Evolutionary conservation across 139 green algal genomes (phyloP), one percentile per base, ranked within the genome.

Genomic region (Tetradesmus lagerheimii): DNA sequence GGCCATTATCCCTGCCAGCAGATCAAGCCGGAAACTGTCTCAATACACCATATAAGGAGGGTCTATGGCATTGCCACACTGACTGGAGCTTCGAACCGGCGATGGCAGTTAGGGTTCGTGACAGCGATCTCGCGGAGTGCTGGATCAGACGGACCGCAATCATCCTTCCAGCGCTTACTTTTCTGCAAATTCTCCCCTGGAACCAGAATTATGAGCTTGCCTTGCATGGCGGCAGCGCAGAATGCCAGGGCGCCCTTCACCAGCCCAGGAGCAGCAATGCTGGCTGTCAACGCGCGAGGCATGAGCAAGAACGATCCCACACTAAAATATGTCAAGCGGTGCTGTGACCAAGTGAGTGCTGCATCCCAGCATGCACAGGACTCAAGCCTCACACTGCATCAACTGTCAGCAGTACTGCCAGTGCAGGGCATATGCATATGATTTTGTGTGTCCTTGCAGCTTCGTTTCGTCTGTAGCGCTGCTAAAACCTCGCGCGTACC

Each of bases 301-400:
- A 47, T 85, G 14, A 85, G 79, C 41, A 85, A 85, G 31, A 85
- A 85, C 25, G 79, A 85, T 23, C 41, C 25, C 31, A 85, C 43
- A 43, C 11, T 85, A 4, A 66, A 67, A 23, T 27, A 27, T 31
- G 79, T 85, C 6, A 85, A 85, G 39, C n/a, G 25, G 2, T 67
- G 79, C 31, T 47, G 50, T 64, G 79, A 67, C 23, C 77, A 57
- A 18, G 77, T 85, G 9, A 83, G n/a, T n/a, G 77, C 37, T 35
- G 16, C 25, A 31, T 0, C 45, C 11, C 57, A 31, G 57, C 23
- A 71, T 23, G 31, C 57, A 71, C 20, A 71, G 23, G 15, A 2
- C 15, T n/a, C 20, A 71, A 71, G 57, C 4, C 20, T 6, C 20
- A 71, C 20, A 71, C 57, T 31, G 57, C 57, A n/a, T 31, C 16